Percentiles rank a stretch among this genome's conserved stretches.
These are phyloP conservation scores for Colletotrichum sp. DNA, from an alignment of 2,329 filamentous ascomycete genomes.

Conservation along the genomic window DNA sequence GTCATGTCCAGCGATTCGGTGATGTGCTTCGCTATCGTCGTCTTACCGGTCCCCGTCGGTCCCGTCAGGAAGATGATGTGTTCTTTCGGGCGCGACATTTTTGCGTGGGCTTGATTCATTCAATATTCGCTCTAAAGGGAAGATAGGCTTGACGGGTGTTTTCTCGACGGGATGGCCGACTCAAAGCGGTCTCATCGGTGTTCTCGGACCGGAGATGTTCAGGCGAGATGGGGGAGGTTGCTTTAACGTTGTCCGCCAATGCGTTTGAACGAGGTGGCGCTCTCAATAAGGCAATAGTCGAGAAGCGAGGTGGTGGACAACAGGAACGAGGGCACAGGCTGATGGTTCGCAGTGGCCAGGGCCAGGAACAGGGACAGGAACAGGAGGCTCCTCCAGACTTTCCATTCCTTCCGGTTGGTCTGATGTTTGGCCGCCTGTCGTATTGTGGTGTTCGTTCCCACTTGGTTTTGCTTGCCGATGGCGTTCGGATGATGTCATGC, in stretches of 20 bases:
- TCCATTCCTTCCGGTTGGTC: background rate
- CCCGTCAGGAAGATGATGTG: slow-evolving; percentile 68
- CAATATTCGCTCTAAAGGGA: background rate
- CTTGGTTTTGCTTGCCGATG: background rate
- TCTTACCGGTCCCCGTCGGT: slow-evolving; percentile 66
- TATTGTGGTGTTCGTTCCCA: background rate
- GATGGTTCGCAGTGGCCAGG: background rate
- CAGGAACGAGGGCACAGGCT: background rate
- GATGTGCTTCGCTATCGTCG: slow-evolving; percentile 58
- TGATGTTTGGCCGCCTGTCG: background rate
- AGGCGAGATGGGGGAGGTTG: background rate
- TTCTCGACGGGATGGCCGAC: background rate
- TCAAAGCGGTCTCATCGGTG: background rate
- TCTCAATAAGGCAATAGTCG: background rate
- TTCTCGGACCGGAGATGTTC: background rate
- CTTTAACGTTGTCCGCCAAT: background rate
- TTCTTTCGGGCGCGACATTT: slow-evolving; percentile 15
- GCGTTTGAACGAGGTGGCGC: background rate
- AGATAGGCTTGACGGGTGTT: background rate
- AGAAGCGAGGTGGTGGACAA: background rate
- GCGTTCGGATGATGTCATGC: slow-evolving; percentile 22
- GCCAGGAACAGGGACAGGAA: background rate
- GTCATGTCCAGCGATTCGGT: slow-evolving; percentile 53
- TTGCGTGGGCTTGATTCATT: background rate
- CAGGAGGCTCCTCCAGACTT: background rate